A percentile compares a stretch with the other conserved stretches of the same genome.
These are phyloP conservation scores for Bimuria novae-zelandiae DNA, from an alignment of 2,329 filamentous ascomycete species.

Conservation along the genomic window DNA sequence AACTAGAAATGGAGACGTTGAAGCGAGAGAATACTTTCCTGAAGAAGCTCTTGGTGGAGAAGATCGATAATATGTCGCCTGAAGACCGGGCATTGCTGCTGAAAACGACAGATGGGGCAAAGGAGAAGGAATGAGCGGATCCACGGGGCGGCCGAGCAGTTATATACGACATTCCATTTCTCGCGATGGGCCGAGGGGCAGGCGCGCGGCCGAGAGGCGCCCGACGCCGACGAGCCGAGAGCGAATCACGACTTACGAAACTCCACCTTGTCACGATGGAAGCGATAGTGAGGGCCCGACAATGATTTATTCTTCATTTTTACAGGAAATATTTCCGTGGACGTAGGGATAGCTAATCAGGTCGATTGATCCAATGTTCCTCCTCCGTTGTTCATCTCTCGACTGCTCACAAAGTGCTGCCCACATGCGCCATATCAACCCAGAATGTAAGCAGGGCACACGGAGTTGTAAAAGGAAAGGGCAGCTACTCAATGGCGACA, in stretches of 20 bases:
- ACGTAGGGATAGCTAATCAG: slow-evolving; percentile 2
- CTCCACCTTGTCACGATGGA: slow-evolving; percentile 1
- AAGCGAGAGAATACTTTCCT: slow-evolving; percentile 51
- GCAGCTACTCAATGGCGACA: slow-evolving; percentile 6
- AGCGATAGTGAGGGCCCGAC: neutral
- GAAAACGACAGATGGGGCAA: slow-evolving; percentile 30
- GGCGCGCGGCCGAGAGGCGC: slow-evolving; percentile 8
- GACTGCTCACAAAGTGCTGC: slow-evolving; percentile 7
- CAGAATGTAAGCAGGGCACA: slow-evolving; percentile 3
- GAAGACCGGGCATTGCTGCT: slow-evolving; percentile 36
- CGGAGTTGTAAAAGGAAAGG: slow-evolving; percentile 11
- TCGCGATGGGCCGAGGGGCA: slow-evolving; percentile 7
- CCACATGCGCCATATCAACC: slow-evolving; percentile 9
- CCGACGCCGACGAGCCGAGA: slow-evolving; percentile 10
- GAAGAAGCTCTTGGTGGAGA: slow-evolving; percentile 43
- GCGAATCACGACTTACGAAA: slow-evolving; percentile 8
- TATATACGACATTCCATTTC: slow-evolving; percentile 4
- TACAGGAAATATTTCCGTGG: neutral
- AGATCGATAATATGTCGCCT: slow-evolving; percentile 46
- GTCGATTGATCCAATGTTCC: neutral
- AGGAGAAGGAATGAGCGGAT: slow-evolving; percentile 6
- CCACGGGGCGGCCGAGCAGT: neutral
- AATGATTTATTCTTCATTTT: neutral
- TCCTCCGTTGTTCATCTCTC: neutral
- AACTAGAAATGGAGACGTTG: slow-evolving; percentile 52